phyloP scores from a whole-genome alignment of 1,284 basidiomycete species.

The Coriolopsis trogii region DNA sequence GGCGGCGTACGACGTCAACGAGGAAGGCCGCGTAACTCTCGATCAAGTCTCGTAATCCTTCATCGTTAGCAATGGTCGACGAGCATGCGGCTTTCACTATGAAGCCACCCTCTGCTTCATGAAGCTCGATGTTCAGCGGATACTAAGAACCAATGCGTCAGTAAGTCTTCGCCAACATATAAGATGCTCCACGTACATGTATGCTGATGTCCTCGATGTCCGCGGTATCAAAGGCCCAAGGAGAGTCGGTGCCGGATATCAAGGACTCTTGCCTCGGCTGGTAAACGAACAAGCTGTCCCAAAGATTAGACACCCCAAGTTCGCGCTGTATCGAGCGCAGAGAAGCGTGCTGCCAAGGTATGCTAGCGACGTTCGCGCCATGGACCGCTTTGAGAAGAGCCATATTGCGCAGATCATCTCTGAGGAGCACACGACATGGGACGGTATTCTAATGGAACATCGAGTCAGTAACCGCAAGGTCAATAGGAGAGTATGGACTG shows the following conservation, averaged over 20 bases:
- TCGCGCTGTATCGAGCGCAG: slow-evolving; percentile 45
- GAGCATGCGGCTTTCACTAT: slow-evolving; percentile 41
- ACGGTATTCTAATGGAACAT: slow-evolving; percentile 44
- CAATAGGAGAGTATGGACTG: neutral
- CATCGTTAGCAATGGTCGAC: slow-evolving; percentile 32
- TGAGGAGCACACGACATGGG: slow-evolving; percentile 45
- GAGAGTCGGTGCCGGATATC: slow-evolving; percentile 9
- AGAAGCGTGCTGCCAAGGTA: slow-evolving; percentile 52
- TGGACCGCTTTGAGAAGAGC: slow-evolving; percentile 45
- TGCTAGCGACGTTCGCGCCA: slow-evolving; percentile 40
- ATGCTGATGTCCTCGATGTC: slow-evolving; percentile 40
- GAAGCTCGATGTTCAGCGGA: slow-evolving; percentile 48
- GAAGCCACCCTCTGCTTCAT: slow-evolving; percentile 38
- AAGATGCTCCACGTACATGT: too few relatives aligned
- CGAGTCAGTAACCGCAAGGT: neutral
- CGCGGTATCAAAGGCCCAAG: slow-evolving; percentile 42
- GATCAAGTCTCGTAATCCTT: slow-evolving; percentile 31
- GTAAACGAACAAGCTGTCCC: slow-evolving; percentile 52
- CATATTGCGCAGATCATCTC: slow-evolving; percentile 33
- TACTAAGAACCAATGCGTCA: slow-evolving; percentile 42
- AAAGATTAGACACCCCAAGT: slow-evolving; percentile 38
- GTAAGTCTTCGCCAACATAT: too few relatives aligned
- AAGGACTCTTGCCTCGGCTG: slow-evolving; percentile 36
- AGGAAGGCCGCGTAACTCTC: slow-evolving; percentile 35
- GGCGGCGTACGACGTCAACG: slow-evolving; percentile 30